These are phyloP conservation scores for Podaxis rugospora DNA, from an alignment of 768 basidiomycete genomes.

Conservation along the genomic window DNA sequence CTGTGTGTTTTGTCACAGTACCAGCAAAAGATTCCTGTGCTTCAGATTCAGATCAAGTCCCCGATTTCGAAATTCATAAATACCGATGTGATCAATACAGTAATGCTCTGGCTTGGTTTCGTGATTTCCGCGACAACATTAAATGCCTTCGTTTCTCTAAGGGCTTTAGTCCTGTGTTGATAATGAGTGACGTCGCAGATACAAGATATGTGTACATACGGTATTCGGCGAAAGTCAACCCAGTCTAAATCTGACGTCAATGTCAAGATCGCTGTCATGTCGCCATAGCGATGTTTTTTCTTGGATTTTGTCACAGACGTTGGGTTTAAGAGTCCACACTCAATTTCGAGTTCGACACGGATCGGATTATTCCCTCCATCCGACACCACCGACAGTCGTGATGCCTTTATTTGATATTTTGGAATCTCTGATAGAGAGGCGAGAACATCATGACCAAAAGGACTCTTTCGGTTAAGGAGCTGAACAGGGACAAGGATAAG, in stretches of 20 bases:
- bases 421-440: conserved; percentile 61
- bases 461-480: conserved; percentile 71
- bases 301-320: conserved; percentile 30
- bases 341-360: conserved; percentile 49
- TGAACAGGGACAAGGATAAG: conserved; percentile 21
- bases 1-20: conserved; percentile 42
- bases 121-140: conserved; percentile 53
- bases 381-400: conserved; percentile 39
- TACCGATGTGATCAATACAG: conserved; percentile 62
- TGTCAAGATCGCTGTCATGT: conserved; percentile 71
- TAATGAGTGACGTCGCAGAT: background rate
- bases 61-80: background rate
- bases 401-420: conserved; percentile 50
- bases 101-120: conserved; percentile 71
- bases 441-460: conserved; percentile 71
- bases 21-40: conserved; percentile 74
- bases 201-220: conserved; percentile 38
- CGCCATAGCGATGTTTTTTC: conserved; percentile 36
- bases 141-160: conserved; percentile 58
- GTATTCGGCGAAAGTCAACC: conserved; percentile 76
- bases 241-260: conserved; percentile 71
- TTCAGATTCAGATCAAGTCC: background rate
- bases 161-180: conserved; percentile 56
- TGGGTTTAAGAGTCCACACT: conserved; percentile 44
- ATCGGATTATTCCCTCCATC: conserved; percentile 49